Evolutionary conservation across 495 filamentous ascomycete genomes (phyloP), one percentile per base, ranked within the genome.

Genomic region (Recurvomyces mirabilis): DNA sequence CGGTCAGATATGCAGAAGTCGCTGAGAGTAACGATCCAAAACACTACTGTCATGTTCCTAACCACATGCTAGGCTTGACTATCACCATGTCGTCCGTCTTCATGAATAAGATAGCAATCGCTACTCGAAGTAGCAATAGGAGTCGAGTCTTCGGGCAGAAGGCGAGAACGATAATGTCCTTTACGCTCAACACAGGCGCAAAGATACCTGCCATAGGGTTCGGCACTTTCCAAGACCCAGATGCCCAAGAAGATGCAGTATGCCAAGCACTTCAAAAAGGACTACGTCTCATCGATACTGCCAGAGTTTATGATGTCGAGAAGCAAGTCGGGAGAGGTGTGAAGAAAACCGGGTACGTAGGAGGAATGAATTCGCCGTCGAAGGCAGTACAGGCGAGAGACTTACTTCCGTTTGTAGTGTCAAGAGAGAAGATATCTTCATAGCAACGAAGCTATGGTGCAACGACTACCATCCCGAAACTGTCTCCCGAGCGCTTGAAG

Each of bases 391-490:
- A n/a, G n/a, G n/a, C n/a, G n/a, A n/a, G n/a, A n/a, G n/a, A n/a
- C n/a, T n/a, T n/a, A n/a, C n/a, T n/a, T n/a, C n/a, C n/a, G n/a
- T n/a, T n/a, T n/a, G 41, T 19, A 29, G 41, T 19, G 41, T 43
- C 11, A 7, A 24, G 14, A 29, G 41, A 18, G 25, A 32, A 15
- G 19, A 43, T 14, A 11, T 43, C 14, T 43, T 31, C 28, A 11
- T 43, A 9, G 28, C 13, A 6, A 33, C 41, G 41, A 43, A 43
- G 25, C 41, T 43, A 19, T 43, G 41, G 41, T 43, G 41, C 28
- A 43, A 43, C 32, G 41, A 32, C 28, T 33, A 24, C 17, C 41
- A 31, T 33, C n/a, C n/a, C n/a, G n/a, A n/a, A n/a, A n/a, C n/a
- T n/a, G n/a, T n/a, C n/a, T n/a, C n/a, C 28, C 41, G 25, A 13